Evolutionary conservation across 345 rosid species (phyloP).

Genomic region (Stellera chamaejasme): DNA sequence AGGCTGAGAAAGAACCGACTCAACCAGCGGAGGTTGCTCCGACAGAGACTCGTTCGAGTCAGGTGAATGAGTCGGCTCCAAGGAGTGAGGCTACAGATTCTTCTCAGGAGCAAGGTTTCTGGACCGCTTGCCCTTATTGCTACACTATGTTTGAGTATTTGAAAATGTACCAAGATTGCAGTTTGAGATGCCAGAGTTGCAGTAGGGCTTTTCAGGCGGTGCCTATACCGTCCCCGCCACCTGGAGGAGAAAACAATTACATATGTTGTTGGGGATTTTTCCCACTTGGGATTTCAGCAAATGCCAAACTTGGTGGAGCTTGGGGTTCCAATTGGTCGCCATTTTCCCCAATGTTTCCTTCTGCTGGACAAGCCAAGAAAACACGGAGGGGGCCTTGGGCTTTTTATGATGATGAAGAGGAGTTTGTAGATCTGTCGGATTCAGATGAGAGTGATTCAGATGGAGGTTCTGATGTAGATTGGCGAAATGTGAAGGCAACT

Average conservation of each 20-base stretch:
- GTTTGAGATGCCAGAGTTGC: constrained; percentile 69
- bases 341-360: constrained; percentile 51
- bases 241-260: constrained; percentile 47
- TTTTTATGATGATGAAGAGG: constrained; percentile 42
- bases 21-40: background rate
- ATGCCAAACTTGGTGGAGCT: constrained; percentile 15
- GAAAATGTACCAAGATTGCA: constrained; percentile 66
- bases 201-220: constrained; percentile 78
- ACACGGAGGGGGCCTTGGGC: constrained; percentile 19
- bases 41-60: constrained; percentile 15
- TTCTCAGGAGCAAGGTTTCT: constrained; percentile 43
- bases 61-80: constrained; percentile 15
- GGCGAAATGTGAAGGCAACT: constrained; percentile 31
- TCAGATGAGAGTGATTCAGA: constrained; percentile 31
- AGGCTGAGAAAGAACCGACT: constrained; percentile 12
- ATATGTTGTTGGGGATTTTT: constrained; percentile 71
- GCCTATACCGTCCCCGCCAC: constrained; percentile 49
- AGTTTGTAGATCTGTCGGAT: constrained; percentile 52
- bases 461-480: constrained; percentile 43
- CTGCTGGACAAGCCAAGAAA: constrained; percentile 19
- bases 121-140: constrained; percentile 97
- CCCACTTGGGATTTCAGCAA: constrained; percentile 58
- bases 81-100: constrained; percentile 17
- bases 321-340: constrained; percentile 58
- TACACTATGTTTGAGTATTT: constrained; percentile 70